These are phyloP conservation scores for Albatrellus ellisii DNA, from an alignment of 768 basidiomycete genomes.

Conservation along the genomic window DNA sequence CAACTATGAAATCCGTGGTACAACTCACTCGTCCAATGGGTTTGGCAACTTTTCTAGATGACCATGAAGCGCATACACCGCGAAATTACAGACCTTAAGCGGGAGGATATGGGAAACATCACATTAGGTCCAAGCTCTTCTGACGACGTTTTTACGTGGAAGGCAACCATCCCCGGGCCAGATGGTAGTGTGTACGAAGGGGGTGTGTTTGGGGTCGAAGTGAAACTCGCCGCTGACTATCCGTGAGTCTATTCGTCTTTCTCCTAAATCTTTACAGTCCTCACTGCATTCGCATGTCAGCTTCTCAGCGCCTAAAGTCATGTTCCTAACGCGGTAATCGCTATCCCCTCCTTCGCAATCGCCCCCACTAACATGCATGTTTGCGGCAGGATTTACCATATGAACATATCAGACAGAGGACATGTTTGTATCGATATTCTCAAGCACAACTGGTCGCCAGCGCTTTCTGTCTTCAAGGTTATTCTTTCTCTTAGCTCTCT, in stretches of 20 bases:
- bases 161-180: constrained; percentile 68
- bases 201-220: constrained; percentile 57
- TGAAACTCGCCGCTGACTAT: constrained; percentile 59
- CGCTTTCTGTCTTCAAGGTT: constrained; percentile 87
- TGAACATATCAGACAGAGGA: constrained; percentile 78
- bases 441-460: constrained; percentile 91
- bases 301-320: constrained; percentile 69
- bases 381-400: constrained; percentile 65
- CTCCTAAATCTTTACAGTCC: too few species aligned
- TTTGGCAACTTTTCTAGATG: constrained; percentile 23
- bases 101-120: constrained; percentile 71
- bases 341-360: background rate
- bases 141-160: constrained; percentile 61
- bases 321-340: constrained; percentile 57
- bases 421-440: constrained; percentile 83
- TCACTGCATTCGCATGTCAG: constrained; percentile 32
- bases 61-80: constrained; percentile 76
- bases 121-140: constrained; percentile 47
- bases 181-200: constrained; percentile 76
- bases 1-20: too few species aligned
- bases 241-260: constrained; percentile 35
- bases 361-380: background rate
- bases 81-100: constrained; percentile 68
- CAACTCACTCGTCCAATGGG: background rate
- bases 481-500: constrained; percentile 88